A percentile compares a stretch with the other conserved stretches of the same genome.
phyloP scores from a whole-genome alignment of 2,329 filamentous ascomycete species.

The Camptophora hylomeconis region DNA sequence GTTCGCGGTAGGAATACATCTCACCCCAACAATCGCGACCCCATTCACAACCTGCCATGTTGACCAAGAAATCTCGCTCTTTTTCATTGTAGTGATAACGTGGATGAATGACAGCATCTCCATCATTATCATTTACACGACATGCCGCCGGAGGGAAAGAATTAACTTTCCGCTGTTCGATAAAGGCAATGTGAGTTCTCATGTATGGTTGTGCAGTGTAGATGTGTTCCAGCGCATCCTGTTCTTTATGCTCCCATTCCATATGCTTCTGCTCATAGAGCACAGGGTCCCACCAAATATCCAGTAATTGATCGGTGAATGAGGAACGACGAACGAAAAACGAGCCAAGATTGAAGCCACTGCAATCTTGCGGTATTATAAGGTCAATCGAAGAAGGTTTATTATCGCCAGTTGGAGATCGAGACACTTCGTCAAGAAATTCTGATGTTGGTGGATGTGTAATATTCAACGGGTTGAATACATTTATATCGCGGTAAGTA shows the following conservation, averaged over 20 bases:
- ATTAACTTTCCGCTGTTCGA: constrained; percentile 86
- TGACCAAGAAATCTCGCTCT: constrained; percentile 86
- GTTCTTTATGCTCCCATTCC: constrained; percentile 98
- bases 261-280: constrained; percentile 97
- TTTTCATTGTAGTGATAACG: constrained; percentile 73
- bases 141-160: constrained; percentile 87
- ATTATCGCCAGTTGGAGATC: constrained; percentile 64
- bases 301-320: constrained; percentile 84
- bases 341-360: constrained; percentile 89
- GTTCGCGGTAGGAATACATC: constrained; percentile 88
- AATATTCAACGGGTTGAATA: constrained; percentile 91
- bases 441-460: constrained; percentile 61
- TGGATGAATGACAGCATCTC: constrained; percentile 36
- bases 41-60: constrained; percentile 97
- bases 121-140: constrained; percentile 53
- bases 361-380: constrained; percentile 82
- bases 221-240: constrained; percentile 85
- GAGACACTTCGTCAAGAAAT: constrained; percentile 64
- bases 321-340: constrained; percentile 79
- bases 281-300: constrained; percentile 98
- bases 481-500: constrained; percentile 90
- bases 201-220: constrained; percentile 91
- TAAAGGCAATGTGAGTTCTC: constrained; percentile 73
- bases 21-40: constrained; percentile 95
- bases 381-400: constrained; percentile 70